Evolutionary conservation across 192 early-diverging fungal genomes (phyloP).

Genomic region (Podila epicladia): DNA sequence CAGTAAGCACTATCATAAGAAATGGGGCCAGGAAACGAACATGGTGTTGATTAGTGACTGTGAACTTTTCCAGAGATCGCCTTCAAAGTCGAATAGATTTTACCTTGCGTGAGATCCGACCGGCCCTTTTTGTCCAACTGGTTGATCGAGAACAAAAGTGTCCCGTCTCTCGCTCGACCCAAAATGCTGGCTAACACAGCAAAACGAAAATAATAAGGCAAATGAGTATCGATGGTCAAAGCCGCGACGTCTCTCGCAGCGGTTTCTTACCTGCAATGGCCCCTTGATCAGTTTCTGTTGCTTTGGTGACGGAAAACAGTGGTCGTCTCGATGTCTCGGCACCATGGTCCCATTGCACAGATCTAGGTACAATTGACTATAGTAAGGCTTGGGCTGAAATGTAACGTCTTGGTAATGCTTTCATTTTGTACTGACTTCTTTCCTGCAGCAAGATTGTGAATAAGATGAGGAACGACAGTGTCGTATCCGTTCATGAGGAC

Average conservation of each 20-base stretch:
- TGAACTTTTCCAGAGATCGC: not conserved
- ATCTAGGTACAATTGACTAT: not conserved
- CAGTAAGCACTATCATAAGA: not conserved
- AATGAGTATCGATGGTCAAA: not conserved
- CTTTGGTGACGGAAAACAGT: constrained; percentile 3
- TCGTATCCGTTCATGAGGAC: constrained; percentile 30
- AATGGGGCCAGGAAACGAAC: not conserved
- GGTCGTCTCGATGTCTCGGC: constrained; percentile 1
- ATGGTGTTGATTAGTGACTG: no score
- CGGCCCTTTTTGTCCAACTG: constrained; percentile 21
- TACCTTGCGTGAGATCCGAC: constrained; percentile 9
- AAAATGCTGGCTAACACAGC: constrained; percentile 3
- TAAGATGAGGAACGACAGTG: constrained; percentile 13
- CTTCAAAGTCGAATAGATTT: not conserved
- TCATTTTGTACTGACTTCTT: constrained; percentile 5
- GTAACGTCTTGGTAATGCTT: not conserved
- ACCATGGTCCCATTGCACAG: constrained; percentile 19
- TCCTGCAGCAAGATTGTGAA: constrained; percentile 10
- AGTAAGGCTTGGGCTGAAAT: not conserved
- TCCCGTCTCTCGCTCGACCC: constrained; percentile 11
- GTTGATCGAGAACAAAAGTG: constrained; percentile 20
- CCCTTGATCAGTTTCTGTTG: constrained; percentile 1
- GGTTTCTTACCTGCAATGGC: constrained; percentile 3
- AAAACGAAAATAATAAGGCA: not conserved
- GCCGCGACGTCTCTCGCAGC: no score